A percentile compares a stretch with the other conserved stretches of the same genome.
Conservation (phyloP, 768 basidiomycete genomes). For the Lentinula sp. region DNA sequence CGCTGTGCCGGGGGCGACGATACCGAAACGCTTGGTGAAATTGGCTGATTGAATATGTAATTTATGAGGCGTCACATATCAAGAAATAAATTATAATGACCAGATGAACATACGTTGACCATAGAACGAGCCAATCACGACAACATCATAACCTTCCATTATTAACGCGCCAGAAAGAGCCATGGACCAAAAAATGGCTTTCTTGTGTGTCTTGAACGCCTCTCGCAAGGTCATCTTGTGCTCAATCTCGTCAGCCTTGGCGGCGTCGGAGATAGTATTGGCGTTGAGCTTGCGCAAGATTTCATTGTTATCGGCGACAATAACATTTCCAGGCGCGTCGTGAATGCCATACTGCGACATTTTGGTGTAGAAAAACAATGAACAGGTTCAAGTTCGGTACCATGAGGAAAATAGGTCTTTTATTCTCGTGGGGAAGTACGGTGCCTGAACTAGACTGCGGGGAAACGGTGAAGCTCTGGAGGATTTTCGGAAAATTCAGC, state of each 20-base stretch:
- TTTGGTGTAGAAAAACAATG: background rate
- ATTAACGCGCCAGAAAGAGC: conserved; percentile 16
- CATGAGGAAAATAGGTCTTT: background rate
- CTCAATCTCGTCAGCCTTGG: conserved; percentile 13
- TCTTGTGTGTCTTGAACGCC: conserved; percentile 15
- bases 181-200: conserved; percentile 17
- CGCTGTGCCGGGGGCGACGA: conserved; percentile 9
- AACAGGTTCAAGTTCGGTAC: background rate
- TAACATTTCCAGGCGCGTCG: conserved; percentile 23
- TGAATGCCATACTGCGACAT: conserved; percentile 1
- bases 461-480: background rate
- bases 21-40: conserved; percentile 15
- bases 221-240: conserved; percentile 15
- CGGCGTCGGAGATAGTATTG: conserved; percentile 11
- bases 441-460: background rate
- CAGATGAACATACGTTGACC: background rate
- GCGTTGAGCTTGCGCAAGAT: conserved; percentile 12
- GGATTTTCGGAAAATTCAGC: background rate
- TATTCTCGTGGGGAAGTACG: background rate
- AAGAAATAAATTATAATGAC: conserved; percentile 4
- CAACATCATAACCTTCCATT: conserved; percentile 20
- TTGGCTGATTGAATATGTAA: background rate
- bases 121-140: conserved; percentile 12
- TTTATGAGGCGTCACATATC: conserved; percentile 7
- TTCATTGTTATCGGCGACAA: conserved; percentile 24